Percentiles rank a stretch among this genome's conserved stretches.
Conservation (phyloP, 2,329 filamentous ascomycete genomes). For the Coniochaeta ligniaria region DNA sequence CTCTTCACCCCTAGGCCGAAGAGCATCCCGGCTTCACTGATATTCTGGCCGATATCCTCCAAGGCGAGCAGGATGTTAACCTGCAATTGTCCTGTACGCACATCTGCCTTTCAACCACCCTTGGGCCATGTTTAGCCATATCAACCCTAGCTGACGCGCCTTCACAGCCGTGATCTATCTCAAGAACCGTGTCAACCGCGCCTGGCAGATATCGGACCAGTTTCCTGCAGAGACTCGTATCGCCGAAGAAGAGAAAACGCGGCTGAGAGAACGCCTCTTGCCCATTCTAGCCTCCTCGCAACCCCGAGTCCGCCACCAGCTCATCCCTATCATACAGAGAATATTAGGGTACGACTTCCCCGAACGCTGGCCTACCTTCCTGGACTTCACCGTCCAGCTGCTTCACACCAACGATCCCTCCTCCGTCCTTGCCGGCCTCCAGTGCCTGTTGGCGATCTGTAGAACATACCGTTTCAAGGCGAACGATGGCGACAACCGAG, state of each 20-base stretch:
- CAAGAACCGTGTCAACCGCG: conserved; percentile 93
- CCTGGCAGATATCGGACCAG: conserved; percentile 77
- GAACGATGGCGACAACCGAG: conserved; percentile 65
- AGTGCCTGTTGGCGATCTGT: conserved; percentile 91
- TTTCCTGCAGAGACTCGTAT: conserved; percentile 67
- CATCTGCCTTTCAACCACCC: conserved; percentile 2
- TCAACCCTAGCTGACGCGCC: conserved; percentile 7
- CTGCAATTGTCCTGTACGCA: conserved; percentile 82
- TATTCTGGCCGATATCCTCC: conserved; percentile 82
- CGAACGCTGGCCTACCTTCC: conserved; percentile 85
- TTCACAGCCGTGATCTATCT: conserved; percentile 86
- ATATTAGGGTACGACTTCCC: conserved; percentile 96
- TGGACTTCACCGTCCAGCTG: conserved; percentile 85
- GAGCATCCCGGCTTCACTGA: conserved; percentile 84
- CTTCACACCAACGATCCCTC: conserved; percentile 79
- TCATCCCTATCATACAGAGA: conserved; percentile 90
- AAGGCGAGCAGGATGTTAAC: conserved; percentile 77
- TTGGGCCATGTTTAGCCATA: conserved; percentile 1
- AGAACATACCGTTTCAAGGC: conserved; percentile 91
- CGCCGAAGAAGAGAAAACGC: conserved; percentile 80
- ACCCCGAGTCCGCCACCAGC: conserved; percentile 79
- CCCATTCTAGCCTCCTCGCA: conserved; percentile 79
- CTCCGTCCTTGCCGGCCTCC: conserved; percentile 86
- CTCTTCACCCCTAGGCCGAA: conserved; percentile 61
- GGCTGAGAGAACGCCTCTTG: conserved; percentile 81